Conservation (phyloP, 768 basidiomycete genomes). For the Collybia sp. region DNA sequence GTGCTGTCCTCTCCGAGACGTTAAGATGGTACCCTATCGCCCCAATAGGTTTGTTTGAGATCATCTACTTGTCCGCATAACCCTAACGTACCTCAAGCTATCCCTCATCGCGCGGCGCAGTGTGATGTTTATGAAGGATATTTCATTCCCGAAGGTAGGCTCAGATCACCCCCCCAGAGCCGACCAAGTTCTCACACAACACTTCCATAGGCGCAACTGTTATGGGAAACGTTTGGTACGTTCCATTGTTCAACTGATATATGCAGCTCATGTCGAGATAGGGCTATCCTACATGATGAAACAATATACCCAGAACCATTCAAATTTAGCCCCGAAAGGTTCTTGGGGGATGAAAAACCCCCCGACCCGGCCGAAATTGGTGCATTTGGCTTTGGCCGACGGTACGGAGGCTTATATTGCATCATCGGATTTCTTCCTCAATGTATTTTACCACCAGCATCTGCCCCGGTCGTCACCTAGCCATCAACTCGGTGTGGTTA, state of each 20-base stretch:
- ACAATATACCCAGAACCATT: slow-evolving; percentile 25
- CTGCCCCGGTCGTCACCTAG: not conserved
- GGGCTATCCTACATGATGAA: slow-evolving; percentile 27
- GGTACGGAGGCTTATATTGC: not conserved
- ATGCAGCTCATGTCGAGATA: slow-evolving; percentile 1
- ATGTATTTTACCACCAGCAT: not conserved
- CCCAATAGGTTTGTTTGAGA: slow-evolving; percentile 17
- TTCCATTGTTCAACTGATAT: not conserved
- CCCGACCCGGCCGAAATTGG: not conserved
- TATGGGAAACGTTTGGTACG: slow-evolving; percentile 11
- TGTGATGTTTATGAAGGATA: slow-evolving; percentile 12
- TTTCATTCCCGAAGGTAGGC: not conserved
- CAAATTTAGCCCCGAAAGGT: not conserved
- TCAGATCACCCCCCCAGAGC: not conserved
- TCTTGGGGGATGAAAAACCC: not conserved
- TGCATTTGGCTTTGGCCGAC: not conserved
- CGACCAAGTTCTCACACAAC: not conserved
- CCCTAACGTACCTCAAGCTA: slow-evolving; percentile 3
- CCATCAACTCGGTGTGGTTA: not conserved
- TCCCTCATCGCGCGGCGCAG: slow-evolving; percentile 9
- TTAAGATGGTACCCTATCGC: slow-evolving; percentile 17
- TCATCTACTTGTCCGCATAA: not conserved
- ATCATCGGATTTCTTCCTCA: not conserved
- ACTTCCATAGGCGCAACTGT: slow-evolving; percentile 5
- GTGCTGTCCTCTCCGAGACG: slow-evolving; percentile 22